Evolutionary conservation across 805 yeast species (phyloP).

Genomic region (Candida cerambycidarum): DNA sequence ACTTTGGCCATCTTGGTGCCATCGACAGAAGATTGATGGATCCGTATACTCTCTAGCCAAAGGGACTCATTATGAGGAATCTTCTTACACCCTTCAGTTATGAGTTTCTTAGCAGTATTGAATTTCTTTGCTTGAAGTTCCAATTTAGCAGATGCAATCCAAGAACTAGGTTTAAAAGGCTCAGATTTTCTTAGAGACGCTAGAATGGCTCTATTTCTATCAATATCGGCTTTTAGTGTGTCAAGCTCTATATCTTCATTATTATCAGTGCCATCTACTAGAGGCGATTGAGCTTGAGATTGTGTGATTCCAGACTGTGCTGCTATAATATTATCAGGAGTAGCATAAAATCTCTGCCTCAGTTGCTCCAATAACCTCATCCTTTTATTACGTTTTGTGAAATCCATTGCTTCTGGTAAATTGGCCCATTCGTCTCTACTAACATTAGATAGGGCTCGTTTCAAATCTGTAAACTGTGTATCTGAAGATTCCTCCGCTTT

Average conservation of each 20-base stretch:
- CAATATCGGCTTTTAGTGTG: constrained; percentile 53
- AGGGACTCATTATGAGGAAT: constrained; percentile 69
- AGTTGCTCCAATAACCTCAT: constrained; percentile 59
- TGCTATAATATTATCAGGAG: constrained; percentile 68
- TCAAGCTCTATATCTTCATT: constrained; percentile 13
- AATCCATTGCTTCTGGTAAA: constrained; percentile 85
- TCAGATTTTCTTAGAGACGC: constrained; percentile 69
- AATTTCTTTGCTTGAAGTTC: constrained; percentile 66
- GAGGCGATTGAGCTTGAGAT: no score
- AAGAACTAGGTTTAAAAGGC: constrained; percentile 71
- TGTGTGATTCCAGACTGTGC: constrained; percentile 1
- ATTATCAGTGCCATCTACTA: constrained; percentile 12
- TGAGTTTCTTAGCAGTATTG: constrained; percentile 55
- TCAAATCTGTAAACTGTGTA: constrained; percentile 64
- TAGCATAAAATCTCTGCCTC: constrained; percentile 73
- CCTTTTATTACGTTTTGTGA: constrained; percentile 78
- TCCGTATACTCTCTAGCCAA: constrained; percentile 78
- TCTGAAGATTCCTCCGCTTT: constrained; percentile 16
- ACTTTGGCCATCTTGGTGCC: constrained; percentile 48
- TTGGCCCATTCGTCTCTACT: constrained; percentile 74
- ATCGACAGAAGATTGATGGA: constrained; percentile 48
- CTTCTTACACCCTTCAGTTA: constrained; percentile 70
- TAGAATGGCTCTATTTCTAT: constrained; percentile 58
- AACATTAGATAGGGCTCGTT: constrained; percentile 57
- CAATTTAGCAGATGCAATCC: constrained; percentile 83